These are phyloP conservation scores for Isochrysis galbana DNA, from an alignment of 78 protist species.

Conservation along the genomic window DNA sequence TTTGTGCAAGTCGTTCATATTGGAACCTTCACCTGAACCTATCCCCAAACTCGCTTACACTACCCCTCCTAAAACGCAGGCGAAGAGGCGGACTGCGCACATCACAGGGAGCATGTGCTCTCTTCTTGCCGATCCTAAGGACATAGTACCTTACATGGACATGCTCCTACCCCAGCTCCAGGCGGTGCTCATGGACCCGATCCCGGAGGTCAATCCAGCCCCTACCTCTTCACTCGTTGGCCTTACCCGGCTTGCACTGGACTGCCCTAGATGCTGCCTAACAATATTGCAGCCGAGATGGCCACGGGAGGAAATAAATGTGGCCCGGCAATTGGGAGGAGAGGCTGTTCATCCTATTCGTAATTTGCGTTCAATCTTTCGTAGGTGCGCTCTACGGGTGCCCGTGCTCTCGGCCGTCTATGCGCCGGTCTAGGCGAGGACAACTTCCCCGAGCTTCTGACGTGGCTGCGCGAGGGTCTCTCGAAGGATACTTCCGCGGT, in stretches of 20 bases:
- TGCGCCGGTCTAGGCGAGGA: conserved; percentile 81
- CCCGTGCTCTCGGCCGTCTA: conserved; percentile 75
- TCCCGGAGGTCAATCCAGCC: conserved; percentile 26
- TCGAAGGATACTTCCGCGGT: conserved; percentile 63
- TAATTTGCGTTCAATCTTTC: conserved; percentile 18
- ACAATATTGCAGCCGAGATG: too few relatives aligned
- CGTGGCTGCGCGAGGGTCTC: conserved; percentile 74
- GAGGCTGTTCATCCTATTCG: neutral
- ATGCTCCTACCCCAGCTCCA: conserved; percentile 69
- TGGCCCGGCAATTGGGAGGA: too few relatives aligned
- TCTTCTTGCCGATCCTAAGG: conserved; percentile 74
- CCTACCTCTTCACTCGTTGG: neutral
- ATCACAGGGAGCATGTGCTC: conserved; percentile 70
- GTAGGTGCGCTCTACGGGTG: conserved; percentile 65
- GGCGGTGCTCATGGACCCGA: conserved; percentile 79
- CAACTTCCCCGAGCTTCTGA: conserved; percentile 63
- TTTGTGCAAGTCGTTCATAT: too few relatives aligned
- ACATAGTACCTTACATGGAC: conserved; percentile 74
- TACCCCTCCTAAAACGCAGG: conserved; percentile 69
- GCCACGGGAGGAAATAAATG: too few relatives aligned
- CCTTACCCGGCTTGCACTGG: too few relatives aligned
- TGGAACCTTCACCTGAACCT: too few relatives aligned
- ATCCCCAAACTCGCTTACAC: too few relatives aligned
- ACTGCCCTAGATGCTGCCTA: too few relatives aligned
- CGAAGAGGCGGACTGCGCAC: conserved; percentile 75